Percentiles rank a stretch among this genome's conserved stretches.
Conservation (phyloP, 1,284 basidiomycete species). For the Papiliotrema laurentii region DNA sequence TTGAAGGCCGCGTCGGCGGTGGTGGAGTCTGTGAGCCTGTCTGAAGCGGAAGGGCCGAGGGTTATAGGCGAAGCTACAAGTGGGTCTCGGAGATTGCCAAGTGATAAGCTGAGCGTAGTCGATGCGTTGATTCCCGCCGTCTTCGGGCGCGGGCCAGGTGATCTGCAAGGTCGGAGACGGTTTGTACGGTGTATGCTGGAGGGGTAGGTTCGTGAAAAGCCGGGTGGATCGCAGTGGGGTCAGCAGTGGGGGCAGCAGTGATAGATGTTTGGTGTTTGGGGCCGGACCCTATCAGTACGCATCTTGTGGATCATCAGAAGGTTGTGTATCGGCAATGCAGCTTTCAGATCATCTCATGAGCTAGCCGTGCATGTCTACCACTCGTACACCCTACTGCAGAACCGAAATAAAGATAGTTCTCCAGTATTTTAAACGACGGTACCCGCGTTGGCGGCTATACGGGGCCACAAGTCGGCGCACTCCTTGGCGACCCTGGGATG, state of each 20-base stretch:
- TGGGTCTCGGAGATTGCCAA: background rate
- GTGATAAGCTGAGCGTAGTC: too few species aligned
- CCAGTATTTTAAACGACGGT: conserved; percentile 90
- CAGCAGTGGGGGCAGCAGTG: conserved; percentile 23
- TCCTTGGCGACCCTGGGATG: conserved; percentile 44
- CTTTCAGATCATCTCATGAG: too few species aligned
- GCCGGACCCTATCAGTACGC: too few species aligned
- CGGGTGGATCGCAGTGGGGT: conserved; percentile 17
- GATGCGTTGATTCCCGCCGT: conserved; percentile 5
- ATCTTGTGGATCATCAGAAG: too few species aligned
- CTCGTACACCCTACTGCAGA: too few species aligned
- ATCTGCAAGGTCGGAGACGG: background rate
- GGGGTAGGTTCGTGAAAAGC: conserved; percentile 21
- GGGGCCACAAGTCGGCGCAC: conserved; percentile 94
- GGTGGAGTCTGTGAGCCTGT: background rate
- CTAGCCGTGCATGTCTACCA: too few species aligned
- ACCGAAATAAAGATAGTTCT: too few species aligned
- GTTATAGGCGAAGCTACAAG: too few species aligned
- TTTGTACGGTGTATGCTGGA: conserved; percentile 9
- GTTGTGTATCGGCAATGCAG: too few species aligned
- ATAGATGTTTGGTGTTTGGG: too few species aligned
- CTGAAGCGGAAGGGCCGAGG: background rate
- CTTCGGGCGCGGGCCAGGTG: background rate
- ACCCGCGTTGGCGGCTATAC: conserved; percentile 97
- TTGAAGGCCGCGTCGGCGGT: too few species aligned